Conservation (phyloP, 2,329 filamentous ascomycete genomes). For the Diaporthe destruens region DNA sequence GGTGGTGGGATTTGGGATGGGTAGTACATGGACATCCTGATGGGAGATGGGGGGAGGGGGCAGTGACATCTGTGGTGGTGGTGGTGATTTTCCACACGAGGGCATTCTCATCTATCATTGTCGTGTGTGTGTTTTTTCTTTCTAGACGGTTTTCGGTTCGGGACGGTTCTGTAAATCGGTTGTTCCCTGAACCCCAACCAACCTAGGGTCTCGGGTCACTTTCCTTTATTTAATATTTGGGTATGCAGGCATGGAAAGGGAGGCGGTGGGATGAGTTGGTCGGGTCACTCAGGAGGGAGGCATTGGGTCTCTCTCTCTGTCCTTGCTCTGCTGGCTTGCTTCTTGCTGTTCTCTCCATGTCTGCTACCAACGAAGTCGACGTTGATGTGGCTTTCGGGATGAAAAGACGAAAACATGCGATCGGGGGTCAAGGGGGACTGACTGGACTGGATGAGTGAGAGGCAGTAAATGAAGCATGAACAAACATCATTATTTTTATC, state of each 20-base stretch:
- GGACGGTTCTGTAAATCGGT: conserved; percentile 14
- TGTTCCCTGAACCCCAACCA: neutral
- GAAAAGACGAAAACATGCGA: neutral
- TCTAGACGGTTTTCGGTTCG: neutral
- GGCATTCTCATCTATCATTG: conserved; percentile 7
- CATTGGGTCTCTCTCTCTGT: neutral
- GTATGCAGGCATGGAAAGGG: neutral
- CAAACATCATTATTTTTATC: neutral
- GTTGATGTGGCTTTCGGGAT: conserved; percentile 2
- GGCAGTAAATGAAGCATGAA: conserved; percentile 11
- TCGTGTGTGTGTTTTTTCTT: neutral
- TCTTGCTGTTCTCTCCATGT: neutral
- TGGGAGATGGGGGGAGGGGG: neutral
- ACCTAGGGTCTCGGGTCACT: neutral
- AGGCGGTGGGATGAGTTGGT: neutral
- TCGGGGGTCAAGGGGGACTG: neutral
- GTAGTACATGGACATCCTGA: neutral
- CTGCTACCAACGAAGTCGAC: conserved; percentile 15
- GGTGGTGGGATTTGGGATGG: too few species aligned
- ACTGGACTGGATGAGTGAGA: too few species aligned
- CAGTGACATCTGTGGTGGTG: neutral
- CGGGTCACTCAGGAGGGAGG: neutral
- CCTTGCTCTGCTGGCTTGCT: neutral
- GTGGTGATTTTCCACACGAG: neutral
- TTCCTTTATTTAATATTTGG: neutral